Evolutionary conservation across 202 grass and related monocot genomes (phyloP).

Genomic region (Zoysia matrella): DNA sequence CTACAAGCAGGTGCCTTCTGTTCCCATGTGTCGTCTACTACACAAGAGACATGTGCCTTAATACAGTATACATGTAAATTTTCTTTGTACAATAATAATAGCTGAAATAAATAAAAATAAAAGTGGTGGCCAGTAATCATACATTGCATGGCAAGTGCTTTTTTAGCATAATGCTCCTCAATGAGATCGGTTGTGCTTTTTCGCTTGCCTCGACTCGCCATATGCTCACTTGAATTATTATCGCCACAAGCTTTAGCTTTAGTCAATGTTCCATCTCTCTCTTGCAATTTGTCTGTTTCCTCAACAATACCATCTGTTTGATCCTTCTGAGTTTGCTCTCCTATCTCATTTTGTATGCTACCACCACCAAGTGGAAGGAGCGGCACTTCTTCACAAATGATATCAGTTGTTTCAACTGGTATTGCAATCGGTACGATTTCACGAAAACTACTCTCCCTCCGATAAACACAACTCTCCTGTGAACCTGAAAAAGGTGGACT

Average conservation of each 20-base stretch:
- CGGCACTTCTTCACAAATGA: neutral
- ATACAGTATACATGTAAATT: neutral
- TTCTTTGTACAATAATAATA: neutral
- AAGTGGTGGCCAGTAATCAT: neutral
- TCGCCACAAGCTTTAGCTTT: neutral
- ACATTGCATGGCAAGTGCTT: neutral
- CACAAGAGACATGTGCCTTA: neutral
- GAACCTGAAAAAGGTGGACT: neutral
- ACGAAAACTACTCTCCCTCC: neutral
- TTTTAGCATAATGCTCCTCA: neutral
- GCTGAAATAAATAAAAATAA: neutral
- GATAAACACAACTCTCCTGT: neutral
- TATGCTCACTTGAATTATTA: neutral
- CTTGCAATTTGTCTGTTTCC: neutral
- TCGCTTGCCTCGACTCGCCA: conserved; percentile 3
- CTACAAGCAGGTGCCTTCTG: neutral
- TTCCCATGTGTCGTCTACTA: neutral
- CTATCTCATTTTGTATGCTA: neutral
- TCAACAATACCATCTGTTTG: neutral
- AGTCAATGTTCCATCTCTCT: neutral
- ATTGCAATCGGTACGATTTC: neutral
- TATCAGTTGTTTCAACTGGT: neutral
- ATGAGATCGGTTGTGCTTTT: neutral
- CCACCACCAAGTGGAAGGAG: neutral
- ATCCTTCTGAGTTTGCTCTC: neutral